Base-by-base conservation (phyloP, 2,329 filamentous ascomycete genomes). In the Pseudogymnoascus sp. region DNA sequence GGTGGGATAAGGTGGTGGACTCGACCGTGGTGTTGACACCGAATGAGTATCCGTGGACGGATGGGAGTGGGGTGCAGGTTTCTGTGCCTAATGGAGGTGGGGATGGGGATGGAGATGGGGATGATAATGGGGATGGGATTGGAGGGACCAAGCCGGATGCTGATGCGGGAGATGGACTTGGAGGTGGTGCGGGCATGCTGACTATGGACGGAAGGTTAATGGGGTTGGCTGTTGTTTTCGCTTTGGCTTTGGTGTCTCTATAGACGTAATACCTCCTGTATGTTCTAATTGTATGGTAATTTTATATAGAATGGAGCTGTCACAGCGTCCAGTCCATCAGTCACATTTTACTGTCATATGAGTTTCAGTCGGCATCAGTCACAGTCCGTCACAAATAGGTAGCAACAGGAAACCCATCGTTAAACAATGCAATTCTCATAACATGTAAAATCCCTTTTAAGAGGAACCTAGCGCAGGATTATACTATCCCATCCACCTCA, bases 41-140 rank as follows among this genome's bases (percentile, higher is more conserved):
- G 47, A 13, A 33, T 33, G n/a, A 54, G 29, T 54, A 54, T 54
- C 47, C 47, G n/a, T 54, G 47, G 47, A 54, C 47, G 29, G 47
- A 54, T 54, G 47, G 47, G 29, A 54, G 47, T 54, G 47, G 47
- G n/a, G 47, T 54, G 47, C 47, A 54, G 47, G 47, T 54, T 21
- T 33, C 47, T 54, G 47, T 54, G 9, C 29, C 29, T 2, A 21
- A n/a, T 54, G n/a, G 47, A 11, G 15, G 11, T 17, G 26, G 47
- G 9, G 26, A 35, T 47, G 41, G 41, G 10, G n/a, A 11, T 9
- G 17, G 7, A 2, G 8, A n/a, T 39, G 37, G 41, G 11, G n/a
- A 11, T 1, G 44, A 54, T 21, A 15, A 33, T 9, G 47, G 47
- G 17, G 47, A 54, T 54, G 47, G 47, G 21, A 17, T 54, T 33